Conservation (phyloP, 768 basidiomycete genomes). For the Leucocoprinus birnbaumii region DNA sequence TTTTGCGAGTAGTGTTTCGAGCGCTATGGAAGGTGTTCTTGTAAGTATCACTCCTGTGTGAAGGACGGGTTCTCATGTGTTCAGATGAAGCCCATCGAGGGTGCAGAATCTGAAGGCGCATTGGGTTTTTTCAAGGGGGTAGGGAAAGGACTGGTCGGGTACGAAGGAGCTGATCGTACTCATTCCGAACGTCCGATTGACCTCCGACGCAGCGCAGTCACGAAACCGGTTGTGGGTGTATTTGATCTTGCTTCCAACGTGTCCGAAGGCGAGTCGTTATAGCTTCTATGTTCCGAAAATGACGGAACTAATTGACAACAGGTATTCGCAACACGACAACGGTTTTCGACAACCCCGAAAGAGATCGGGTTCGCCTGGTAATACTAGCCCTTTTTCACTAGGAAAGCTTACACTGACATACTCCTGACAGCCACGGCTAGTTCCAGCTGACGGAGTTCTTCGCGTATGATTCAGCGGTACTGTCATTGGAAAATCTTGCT, state of each 20-base stretch:
- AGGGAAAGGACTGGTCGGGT: conserved; percentile 96
- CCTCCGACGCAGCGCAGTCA: conserved; percentile 63
- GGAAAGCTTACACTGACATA: background rate
- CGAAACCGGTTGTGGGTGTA: conserved; percentile 95
- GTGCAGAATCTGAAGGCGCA: conserved; percentile 92
- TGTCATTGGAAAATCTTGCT: background rate
- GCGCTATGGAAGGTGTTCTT: conserved; percentile 93
- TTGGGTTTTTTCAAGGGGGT: conserved; percentile 97
- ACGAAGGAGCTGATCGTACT: conserved; percentile 16
- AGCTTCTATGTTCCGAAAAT: background rate
- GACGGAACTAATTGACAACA: conserved; percentile 21
- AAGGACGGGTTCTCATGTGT: conserved; percentile 3
- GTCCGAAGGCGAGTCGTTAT: conserved; percentile 68
- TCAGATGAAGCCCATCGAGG: conserved; percentile 95
- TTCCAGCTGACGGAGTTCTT: conserved; percentile 85
- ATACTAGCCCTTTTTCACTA: conserved; percentile 21
- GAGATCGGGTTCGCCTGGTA: conserved; percentile 83
- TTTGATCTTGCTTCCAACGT: conserved; percentile 96
- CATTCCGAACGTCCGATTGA: conserved; percentile 1
- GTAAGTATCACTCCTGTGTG: conserved; percentile 33
- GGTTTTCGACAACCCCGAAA: conserved; percentile 89
- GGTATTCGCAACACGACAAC: conserved; percentile 98
- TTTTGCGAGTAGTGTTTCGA: conserved; percentile 89
- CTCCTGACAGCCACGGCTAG: conserved; percentile 66
- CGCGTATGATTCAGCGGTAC: conserved; percentile 48